phyloP scores from a whole-genome alignment of 2,329 filamentous ascomycete species.

The Apiospora aurea region DNA sequence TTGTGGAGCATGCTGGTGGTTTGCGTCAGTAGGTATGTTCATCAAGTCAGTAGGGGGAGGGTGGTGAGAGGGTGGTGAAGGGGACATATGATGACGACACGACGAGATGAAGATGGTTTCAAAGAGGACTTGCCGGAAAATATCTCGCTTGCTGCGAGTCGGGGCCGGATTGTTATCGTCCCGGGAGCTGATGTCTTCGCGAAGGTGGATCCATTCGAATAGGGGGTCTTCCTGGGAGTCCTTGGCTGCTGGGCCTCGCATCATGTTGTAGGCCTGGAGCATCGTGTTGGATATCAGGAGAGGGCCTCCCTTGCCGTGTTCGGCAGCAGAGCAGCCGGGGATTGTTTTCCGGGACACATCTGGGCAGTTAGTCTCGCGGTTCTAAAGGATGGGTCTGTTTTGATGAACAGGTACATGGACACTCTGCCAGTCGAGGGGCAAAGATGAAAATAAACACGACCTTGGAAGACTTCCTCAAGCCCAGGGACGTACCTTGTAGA shows the following conservation, averaged over 20 bases:
- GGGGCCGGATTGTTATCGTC: background rate
- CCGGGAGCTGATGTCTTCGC: conserved; percentile 27
- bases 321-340: conserved; percentile 33
- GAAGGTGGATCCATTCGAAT: conserved; percentile 35
- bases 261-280: conserved; percentile 37
- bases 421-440: too few species aligned
- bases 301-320: conserved; percentile 19
- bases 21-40: background rate
- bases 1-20: conserved; percentile 33
- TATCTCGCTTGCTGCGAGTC: conserved; percentile 27
- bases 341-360: conserved; percentile 20
- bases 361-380: background rate
- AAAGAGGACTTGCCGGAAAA: conserved; percentile 31
- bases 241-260: conserved; percentile 37
- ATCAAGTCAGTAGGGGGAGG: background rate
- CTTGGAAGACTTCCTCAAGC: background rate
- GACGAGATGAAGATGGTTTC: background rate
- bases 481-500: background rate
- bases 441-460: background rate
- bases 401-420: background rate
- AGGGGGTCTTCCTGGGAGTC: conserved; percentile 33
- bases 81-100: background rate
- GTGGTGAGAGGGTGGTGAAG: too few species aligned
- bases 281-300: conserved; percentile 35
- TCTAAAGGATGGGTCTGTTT: background rate